Evolutionary conservation across 2,329 filamentous ascomycete species (phyloP).

Genomic region (Talaromyces sp.): DNA sequence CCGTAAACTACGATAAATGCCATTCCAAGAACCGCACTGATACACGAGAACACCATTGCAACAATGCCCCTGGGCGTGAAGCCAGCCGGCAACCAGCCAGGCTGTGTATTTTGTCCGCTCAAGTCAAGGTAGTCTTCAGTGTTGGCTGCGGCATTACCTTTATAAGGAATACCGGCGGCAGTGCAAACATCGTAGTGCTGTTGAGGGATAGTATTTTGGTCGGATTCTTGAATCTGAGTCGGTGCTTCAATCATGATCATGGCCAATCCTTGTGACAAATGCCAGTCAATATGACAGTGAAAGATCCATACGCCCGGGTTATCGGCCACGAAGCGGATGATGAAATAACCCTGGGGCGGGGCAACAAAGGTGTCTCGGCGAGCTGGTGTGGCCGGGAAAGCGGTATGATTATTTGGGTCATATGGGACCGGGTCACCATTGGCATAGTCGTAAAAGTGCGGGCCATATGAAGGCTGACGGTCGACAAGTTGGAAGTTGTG

Average conservation of each 20-base stretch:
- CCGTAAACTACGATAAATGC: slow-evolving; percentile 45
- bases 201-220: slow-evolving; percentile 50
- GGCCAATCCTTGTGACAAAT: slow-evolving; percentile 61
- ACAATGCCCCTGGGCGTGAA: slow-evolving; percentile 66
- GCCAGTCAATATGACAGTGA: slow-evolving; percentile 80
- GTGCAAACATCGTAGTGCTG: slow-evolving; percentile 9
- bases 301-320: slow-evolving; percentile 60
- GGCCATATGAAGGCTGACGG: slow-evolving; percentile 51
- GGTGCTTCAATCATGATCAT: slow-evolving; percentile 61
- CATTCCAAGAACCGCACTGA: slow-evolving; percentile 63
- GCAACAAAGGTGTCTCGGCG: slow-evolving; percentile 64
- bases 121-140: slow-evolving; percentile 58
- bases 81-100: slow-evolving; percentile 55
- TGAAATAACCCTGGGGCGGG: slow-evolving; percentile 59
- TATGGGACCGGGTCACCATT: slow-evolving; percentile 31
- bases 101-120: slow-evolving; percentile 51
- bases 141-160: slow-evolving; percentile 70
- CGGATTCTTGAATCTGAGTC: slow-evolving; percentile 49
- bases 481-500: slow-evolving; percentile 63
- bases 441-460: slow-evolving; percentile 47
- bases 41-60: slow-evolving; percentile 64
- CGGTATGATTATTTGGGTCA: slow-evolving; percentile 19
- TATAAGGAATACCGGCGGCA: slow-evolving; percentile 42
- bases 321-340: slow-evolving; percentile 48
- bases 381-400: slow-evolving; percentile 54